Percentiles rank a stretch among this genome's conserved stretches.
phyloP scores from a whole-genome alignment of 2,329 filamentous ascomycete species.

The Cladophialophora psammophila region DNA sequence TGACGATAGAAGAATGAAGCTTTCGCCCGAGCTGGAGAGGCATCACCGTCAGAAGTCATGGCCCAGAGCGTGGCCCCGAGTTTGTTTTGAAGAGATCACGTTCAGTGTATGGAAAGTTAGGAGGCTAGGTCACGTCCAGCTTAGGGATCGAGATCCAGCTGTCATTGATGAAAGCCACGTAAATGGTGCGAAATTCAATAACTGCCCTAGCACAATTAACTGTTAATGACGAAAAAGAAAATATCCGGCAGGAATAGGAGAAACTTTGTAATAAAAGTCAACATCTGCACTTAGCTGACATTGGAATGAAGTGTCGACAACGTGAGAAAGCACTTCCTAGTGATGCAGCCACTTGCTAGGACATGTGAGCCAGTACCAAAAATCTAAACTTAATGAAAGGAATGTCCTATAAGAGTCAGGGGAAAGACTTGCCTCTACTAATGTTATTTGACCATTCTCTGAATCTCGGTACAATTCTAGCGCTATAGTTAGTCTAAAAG shows the following conservation, averaged over 20 bases:
- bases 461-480: background rate
- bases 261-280: background rate
- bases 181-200: too few relatives aligned
- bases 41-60: background rate
- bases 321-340: background rate
- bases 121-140: background rate
- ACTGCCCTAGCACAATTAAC: too few relatives aligned
- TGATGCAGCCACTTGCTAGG: background rate
- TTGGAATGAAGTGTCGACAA: background rate
- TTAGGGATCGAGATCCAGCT: background rate
- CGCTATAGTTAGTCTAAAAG: background rate
- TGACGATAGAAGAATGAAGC: slow-evolving; percentile 1
- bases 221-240: background rate
- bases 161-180: background rate
- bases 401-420: background rate
- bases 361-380: background rate
- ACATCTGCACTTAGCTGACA: background rate
- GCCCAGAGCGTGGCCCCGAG: background rate
- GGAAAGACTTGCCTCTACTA: background rate
- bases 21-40: background rate
- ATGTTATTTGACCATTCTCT: background rate
- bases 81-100: background rate
- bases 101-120: too few relatives aligned
- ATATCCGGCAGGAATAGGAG: background rate
- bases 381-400: background rate